Conservation (phyloP, 2,329 filamentous ascomycete species). For the Ascochyta fabae region DNA sequence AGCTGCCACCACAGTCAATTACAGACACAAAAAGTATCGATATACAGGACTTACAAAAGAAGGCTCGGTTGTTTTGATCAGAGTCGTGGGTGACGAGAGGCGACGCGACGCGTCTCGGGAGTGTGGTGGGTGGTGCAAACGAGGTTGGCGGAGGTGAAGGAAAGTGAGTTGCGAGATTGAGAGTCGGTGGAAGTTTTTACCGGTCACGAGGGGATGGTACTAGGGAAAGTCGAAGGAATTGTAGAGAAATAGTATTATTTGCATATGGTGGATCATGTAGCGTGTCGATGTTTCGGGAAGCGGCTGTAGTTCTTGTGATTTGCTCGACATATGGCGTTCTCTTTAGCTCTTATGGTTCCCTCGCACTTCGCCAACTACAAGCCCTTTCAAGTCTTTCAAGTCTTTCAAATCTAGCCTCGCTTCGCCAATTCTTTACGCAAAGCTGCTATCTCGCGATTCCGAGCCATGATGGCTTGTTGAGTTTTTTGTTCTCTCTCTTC, state of each 20-base stretch:
- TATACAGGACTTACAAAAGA: too few relatives aligned
- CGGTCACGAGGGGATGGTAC: neutral
- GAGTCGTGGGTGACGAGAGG: accelerated
- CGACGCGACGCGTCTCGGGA: neutral
- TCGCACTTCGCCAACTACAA: neutral
- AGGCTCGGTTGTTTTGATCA: too few relatives aligned
- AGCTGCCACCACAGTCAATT: neutral
- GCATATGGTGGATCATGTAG: too few relatives aligned
- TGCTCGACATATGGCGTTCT: too few relatives aligned
- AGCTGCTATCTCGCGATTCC: neutral
- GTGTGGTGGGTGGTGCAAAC: neutral
- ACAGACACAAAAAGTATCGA: too few relatives aligned
- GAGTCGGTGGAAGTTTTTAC: neutral
- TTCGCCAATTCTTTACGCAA: neutral
- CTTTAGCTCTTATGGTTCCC: too few relatives aligned
- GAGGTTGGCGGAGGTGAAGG: neutral
- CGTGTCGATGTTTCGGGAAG: neutral
- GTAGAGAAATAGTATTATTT: too few relatives aligned
- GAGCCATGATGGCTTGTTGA: neutral
- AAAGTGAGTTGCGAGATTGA: too few relatives aligned
- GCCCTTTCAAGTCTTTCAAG: neutral
- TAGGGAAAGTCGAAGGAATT: neutral
- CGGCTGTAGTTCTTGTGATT: neutral
- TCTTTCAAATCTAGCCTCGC: neutral
- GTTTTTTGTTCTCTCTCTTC: neutral